These are phyloP conservation scores for Hygrocybe punicea DNA, from an alignment of 768 basidiomycete genomes.

Conservation along the genomic window DNA sequence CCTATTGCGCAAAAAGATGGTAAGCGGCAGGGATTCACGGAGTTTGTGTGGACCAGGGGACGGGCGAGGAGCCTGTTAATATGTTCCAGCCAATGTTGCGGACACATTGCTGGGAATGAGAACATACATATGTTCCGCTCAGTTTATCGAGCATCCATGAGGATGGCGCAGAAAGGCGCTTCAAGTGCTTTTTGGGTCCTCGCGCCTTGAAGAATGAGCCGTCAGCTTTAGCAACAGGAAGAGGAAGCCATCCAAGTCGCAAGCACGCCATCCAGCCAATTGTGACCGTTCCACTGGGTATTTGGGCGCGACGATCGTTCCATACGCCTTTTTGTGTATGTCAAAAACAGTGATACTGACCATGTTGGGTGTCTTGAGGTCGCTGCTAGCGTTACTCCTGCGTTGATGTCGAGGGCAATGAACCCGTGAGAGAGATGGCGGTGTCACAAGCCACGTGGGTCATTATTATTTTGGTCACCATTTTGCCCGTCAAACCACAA, in stretches of 20 bases:
- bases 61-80: conserved; percentile 81
- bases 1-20: conserved; percentile 96
- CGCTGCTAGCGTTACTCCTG: neutral
- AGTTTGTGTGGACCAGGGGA: conserved; percentile 99
- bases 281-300: neutral
- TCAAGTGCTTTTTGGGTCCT: conserved; percentile 99
- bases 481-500: neutral
- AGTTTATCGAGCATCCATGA: conserved; percentile 99
- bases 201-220: conserved; percentile 58
- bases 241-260: neutral
- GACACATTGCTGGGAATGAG: neutral
- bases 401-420: neutral
- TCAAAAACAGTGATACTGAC: conserved; percentile 1
- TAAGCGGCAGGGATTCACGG: conserved; percentile 95
- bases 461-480: neutral
- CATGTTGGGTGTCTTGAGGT: conserved; percentile 4
- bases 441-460: neutral
- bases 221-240: neutral
- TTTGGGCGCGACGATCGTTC: neutral
- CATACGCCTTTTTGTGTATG: neutral
- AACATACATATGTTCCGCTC: conserved; percentile 85
- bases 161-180: conserved; percentile 94
- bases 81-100: conserved; percentile 1
- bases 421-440: neutral
- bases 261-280: conserved; percentile 1